phyloP scores from a whole-genome alignment of 345 rosid species.

The Lepidium aucheri region DNA sequence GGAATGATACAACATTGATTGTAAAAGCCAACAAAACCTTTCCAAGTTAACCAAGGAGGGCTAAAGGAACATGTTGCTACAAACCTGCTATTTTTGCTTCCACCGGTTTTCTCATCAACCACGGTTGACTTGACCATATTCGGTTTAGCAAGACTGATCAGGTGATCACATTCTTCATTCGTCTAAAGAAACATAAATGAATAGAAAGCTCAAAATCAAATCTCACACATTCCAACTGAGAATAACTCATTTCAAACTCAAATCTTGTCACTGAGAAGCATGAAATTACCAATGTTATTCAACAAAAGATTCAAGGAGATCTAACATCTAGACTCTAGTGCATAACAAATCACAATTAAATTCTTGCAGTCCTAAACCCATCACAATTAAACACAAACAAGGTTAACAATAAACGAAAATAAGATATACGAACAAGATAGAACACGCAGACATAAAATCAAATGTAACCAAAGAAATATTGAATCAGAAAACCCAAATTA shows the following conservation, averaged over 20 bases:
- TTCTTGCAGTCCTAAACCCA: not conserved
- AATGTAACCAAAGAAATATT: not conserved
- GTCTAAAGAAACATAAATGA: conserved; percentile 33
- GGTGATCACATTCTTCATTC: conserved; percentile 71
- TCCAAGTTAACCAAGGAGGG: not conserved
- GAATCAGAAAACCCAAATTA: not conserved
- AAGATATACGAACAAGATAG: not conserved
- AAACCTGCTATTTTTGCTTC: conserved; percentile 87
- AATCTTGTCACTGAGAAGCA: no score
- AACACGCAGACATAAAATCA: not conserved
- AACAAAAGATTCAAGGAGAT: not conserved
- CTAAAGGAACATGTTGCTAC: not conserved
- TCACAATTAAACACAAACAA: not conserved
- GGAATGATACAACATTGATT: not conserved
- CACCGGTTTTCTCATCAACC: conserved; percentile 80
- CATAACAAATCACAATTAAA: not conserved
- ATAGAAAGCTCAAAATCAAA: not conserved
- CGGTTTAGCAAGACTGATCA: conserved; percentile 73
- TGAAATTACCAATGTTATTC: not conserved
- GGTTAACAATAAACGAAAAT: not conserved
- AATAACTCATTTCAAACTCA: not conserved
- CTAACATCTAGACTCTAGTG: not conserved
- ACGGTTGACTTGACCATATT: conserved; percentile 83
- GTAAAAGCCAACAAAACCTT: not conserved
- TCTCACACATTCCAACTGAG: not conserved